phyloP scores from a whole-genome alignment of 495 filamentous ascomycete genomes.

The Penicillium salamii region DNA sequence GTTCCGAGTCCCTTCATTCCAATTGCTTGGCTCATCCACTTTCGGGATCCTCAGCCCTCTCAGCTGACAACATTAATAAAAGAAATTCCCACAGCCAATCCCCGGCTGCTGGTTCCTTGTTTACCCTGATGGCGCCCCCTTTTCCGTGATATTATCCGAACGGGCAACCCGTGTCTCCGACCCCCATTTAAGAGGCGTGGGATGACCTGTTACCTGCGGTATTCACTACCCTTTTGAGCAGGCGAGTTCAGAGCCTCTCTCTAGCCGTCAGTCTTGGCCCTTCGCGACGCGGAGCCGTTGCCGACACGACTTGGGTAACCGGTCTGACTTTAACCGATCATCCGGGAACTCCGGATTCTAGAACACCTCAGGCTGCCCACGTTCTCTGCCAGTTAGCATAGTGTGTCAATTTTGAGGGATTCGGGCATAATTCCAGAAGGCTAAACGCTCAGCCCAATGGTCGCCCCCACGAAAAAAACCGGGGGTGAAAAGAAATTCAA shows the following conservation, averaged over 20 bases:
- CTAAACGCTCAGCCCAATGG: background rate
- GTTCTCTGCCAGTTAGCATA: too few species aligned
- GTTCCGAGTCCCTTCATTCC: background rate
- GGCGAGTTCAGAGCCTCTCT: background rate
- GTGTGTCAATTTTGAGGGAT: too few species aligned
- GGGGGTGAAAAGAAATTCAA: background rate
- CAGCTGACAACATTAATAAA: constrained; percentile 9
- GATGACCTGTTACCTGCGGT: background rate
- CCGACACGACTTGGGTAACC: constrained; percentile 2
- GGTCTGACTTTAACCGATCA: background rate
- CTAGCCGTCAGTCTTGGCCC: background rate
- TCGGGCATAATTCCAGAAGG: background rate
- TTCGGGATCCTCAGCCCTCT: background rate
- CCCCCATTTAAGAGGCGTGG: constrained; percentile 1
- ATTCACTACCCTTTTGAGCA: background rate
- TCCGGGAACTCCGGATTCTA: too few species aligned
- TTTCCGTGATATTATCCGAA: constrained; percentile 12
- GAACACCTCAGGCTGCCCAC: too few species aligned
- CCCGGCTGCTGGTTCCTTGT: background rate
- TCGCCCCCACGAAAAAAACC: background rate
- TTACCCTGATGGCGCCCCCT: background rate
- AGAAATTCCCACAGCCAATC: background rate
- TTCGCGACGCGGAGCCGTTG: constrained; percentile 9
- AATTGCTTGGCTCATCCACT: constrained; percentile 5
- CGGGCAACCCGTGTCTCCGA: constrained; percentile 9